Evolutionary conservation across 192 early-diverging fungal genomes (phyloP).

Genomic region (Allomyces macrogynus): DNA sequence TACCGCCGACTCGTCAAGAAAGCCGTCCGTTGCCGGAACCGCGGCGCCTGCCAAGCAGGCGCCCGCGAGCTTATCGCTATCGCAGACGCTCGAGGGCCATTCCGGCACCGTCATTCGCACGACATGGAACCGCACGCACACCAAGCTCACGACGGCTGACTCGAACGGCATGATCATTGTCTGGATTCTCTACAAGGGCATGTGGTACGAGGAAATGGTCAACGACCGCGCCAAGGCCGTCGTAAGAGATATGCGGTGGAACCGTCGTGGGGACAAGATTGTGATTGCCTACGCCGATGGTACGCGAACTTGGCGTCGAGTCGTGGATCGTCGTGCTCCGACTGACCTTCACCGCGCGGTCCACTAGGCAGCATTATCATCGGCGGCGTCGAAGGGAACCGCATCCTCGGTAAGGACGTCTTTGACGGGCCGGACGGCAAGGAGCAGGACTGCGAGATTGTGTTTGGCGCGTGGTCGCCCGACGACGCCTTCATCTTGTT

Average conservation of each 20-base stretch:
- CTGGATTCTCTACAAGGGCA: slow-evolving; percentile 42
- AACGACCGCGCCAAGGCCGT: slow-evolving; percentile 40
- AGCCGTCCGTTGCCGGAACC: slow-evolving; percentile 3
- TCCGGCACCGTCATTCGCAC: slow-evolving; percentile 24
- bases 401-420: slow-evolving; percentile 39
- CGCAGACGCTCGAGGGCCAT: slow-evolving; percentile 40
- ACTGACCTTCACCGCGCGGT: no score
- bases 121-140: slow-evolving; percentile 32
- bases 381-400: slow-evolving; percentile 37
- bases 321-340: not conserved
- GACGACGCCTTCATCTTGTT: slow-evolving; percentile 33
- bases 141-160: slow-evolving; percentile 37
- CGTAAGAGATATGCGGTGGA: slow-evolving; percentile 40
- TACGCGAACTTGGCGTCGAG: not conserved
- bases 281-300: slow-evolving; percentile 41
- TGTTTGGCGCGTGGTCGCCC: slow-evolving; percentile 33
- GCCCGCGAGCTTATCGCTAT: slow-evolving; percentile 32
- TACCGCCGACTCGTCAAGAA: not conserved
- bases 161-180: slow-evolving; percentile 39
- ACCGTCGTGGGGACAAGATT: slow-evolving; percentile 26
- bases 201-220: slow-evolving; percentile 49
- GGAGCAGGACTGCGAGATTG: slow-evolving; percentile 10
- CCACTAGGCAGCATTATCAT: slow-evolving; percentile 32
- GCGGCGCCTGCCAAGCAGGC: not conserved
- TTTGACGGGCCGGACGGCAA: not conserved